Evolutionary conservation across 108 stramenopile species (phyloP).

Genomic region (Cylindrotheca fusiformis): DNA sequence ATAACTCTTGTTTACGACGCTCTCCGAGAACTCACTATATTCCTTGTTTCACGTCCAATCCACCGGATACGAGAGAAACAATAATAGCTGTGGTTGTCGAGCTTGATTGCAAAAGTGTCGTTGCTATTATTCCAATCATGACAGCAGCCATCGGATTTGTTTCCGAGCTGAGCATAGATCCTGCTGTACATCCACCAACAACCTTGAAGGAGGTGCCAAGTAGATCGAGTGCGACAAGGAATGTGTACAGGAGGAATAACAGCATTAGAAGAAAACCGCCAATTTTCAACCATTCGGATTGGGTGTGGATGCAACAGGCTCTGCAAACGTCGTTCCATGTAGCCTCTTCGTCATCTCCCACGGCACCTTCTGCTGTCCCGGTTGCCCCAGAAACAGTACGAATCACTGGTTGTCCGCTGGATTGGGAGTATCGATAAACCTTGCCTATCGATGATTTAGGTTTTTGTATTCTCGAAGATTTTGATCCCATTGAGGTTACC

Average conservation of each 20-base stretch:
- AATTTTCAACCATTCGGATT: conserved; percentile 42
- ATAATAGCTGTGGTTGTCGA: conserved; percentile 76
- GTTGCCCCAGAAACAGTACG: too few relatives aligned
- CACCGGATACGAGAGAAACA: conserved; percentile 63
- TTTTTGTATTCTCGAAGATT: too few relatives aligned
- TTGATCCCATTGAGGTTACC: too few relatives aligned
- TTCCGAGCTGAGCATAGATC: conserved; percentile 50
- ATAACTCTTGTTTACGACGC: too few relatives aligned
- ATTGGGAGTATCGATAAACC: too few relatives aligned
- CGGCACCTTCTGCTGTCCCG: too few relatives aligned
- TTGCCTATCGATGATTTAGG: too few relatives aligned
- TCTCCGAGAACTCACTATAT: too few relatives aligned
- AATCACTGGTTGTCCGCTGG: too few relatives aligned
- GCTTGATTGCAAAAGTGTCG: conserved; percentile 68
- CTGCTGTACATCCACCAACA: conserved; percentile 62
- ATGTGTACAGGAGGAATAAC: conserved; percentile 70
- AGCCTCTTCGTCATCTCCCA: neutral
- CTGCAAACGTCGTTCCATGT: neutral
- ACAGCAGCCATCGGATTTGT: conserved; percentile 69
- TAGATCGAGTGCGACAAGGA: conserved; percentile 65
- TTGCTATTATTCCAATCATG: conserved; percentile 66
- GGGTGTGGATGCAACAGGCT: conserved; percentile 56
- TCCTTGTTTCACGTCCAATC: conserved; percentile 37
- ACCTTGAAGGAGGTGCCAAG: conserved; percentile 59
- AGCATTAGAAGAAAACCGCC: conserved; percentile 29